phyloP scores from a whole-genome alignment of 148 eudicot species.

The Amaranthus hypochondriacus region DNA sequence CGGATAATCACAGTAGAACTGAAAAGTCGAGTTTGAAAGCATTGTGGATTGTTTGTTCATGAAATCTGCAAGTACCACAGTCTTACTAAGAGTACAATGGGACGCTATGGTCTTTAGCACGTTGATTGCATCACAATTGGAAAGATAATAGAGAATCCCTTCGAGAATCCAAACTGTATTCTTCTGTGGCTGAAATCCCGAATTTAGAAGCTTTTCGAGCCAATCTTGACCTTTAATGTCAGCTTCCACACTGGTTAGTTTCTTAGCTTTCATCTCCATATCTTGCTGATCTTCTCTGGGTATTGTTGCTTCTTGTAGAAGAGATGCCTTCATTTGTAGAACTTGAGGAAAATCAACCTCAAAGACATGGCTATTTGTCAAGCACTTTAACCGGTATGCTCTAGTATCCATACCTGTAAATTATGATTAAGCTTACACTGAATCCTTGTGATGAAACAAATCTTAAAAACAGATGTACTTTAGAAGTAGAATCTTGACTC shows the following conservation, averaged over 20 bases:
- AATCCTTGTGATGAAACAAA: background rate
- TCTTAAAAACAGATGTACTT: background rate
- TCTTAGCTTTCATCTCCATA: conserved; percentile 50
- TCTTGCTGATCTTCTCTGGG: conserved; percentile 38
- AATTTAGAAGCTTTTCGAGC: conserved; percentile 65
- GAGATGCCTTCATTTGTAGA: conserved; percentile 64
- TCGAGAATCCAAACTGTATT: conserved; percentile 85
- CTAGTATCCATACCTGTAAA: conserved; percentile 90
- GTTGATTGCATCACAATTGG: conserved; percentile 56
- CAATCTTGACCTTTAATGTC: conserved; percentile 61
- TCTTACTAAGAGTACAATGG: conserved; percentile 47
- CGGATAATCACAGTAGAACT: conserved; percentile 90
- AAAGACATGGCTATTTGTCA: conserved; percentile 63
- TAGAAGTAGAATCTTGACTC: too few species aligned
- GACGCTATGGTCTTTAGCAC: conserved; percentile 70
- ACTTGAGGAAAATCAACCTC: conserved; percentile 90
- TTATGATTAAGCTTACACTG: background rate
- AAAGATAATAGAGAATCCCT: conserved; percentile 76
- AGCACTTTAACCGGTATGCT: conserved; percentile 70
- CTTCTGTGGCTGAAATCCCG: conserved; percentile 67
- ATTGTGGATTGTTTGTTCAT: conserved; percentile 83
- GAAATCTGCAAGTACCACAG: conserved; percentile 84
- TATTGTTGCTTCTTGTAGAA: conserved; percentile 56
- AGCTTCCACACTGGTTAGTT: conserved; percentile 65
- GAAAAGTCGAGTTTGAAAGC: conserved; percentile 35